Evolutionary conservation across 163 green algal genomes (phyloP).

Genomic region (Prototheca stagnorum): DNA sequence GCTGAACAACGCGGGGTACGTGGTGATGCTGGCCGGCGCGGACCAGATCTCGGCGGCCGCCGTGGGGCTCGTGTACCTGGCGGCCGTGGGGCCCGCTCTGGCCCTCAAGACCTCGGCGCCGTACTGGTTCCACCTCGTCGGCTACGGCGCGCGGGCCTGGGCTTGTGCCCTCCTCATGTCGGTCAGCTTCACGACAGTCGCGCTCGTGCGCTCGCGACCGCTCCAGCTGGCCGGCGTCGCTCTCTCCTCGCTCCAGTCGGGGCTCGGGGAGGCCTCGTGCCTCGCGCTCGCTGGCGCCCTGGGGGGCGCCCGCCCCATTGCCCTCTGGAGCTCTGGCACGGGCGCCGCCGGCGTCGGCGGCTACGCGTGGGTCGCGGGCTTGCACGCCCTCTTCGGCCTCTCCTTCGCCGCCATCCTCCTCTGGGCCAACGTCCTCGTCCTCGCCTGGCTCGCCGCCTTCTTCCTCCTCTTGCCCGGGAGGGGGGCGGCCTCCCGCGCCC

Average conservation of each 20-base stretch:
- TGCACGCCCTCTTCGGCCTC: conserved; percentile 32
- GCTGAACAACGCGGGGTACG: conserved; percentile 45
- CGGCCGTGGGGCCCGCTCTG: conserved; percentile 31
- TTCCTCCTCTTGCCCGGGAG: conserved; percentile 15
- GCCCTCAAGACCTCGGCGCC: conserved; percentile 30
- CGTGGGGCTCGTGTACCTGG: conserved; percentile 44
- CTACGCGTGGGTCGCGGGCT: conserved; percentile 42
- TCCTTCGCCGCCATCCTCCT: conserved; percentile 31
- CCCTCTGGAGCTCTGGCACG: conserved; percentile 41
- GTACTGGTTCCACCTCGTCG: conserved; percentile 35
- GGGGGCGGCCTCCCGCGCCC: not conserved
- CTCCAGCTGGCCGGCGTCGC: conserved; percentile 38
- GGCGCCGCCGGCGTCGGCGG: conserved; percentile 44
- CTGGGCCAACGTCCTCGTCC: conserved; percentile 20
- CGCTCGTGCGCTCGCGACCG: conserved; percentile 2
- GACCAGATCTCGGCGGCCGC: conserved; percentile 31
- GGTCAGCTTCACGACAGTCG: conserved; percentile 21
- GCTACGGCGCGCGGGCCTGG: conserved; percentile 16
- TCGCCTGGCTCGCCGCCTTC: conserved; percentile 23
- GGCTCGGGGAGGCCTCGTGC: conserved; percentile 39
- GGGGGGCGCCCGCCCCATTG: conserved; percentile 10
- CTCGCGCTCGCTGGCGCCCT: conserved; percentile 16
- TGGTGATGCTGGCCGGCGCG: conserved; percentile 45
- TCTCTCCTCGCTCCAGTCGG: conserved; percentile 30
- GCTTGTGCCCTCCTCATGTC: conserved; percentile 21